Conservation (phyloP, 164 flowering plant species). For the Chimonanthus praecox region DNA sequence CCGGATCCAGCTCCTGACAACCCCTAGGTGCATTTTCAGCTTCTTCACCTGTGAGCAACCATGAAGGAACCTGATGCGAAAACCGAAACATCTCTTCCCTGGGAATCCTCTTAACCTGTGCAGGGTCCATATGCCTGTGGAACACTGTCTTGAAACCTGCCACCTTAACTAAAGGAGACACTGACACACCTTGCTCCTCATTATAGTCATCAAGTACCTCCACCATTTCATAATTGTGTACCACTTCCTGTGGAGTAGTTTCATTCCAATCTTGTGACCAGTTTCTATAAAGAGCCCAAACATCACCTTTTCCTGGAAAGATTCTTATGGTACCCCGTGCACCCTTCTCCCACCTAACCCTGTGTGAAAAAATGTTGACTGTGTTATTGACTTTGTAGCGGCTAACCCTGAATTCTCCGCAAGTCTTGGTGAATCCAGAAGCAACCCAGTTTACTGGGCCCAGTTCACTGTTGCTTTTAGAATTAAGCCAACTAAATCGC, state of each 20-base stretch:
- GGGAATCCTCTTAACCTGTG: slow-evolving; percentile 39
- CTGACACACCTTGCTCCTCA: slow-evolving; percentile 46
- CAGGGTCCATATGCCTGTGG: slow-evolving; percentile 55
- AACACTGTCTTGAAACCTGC: slow-evolving; percentile 72
- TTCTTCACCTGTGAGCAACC: slow-evolving; percentile 64
- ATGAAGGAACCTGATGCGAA: slow-evolving; percentile 73
- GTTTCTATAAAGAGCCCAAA: slow-evolving; percentile 72
- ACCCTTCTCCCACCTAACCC: slow-evolving; percentile 55
- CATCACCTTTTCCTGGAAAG: slow-evolving; percentile 58
- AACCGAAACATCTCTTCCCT: slow-evolving; percentile 65
- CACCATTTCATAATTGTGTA: slow-evolving; percentile 71
- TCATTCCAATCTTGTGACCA: slow-evolving; percentile 80
- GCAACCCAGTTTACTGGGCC: slow-evolving; percentile 58
- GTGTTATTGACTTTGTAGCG: slow-evolving; percentile 34
- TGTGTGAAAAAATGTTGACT: slow-evolving; percentile 67
- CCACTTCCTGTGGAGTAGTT: slow-evolving; percentile 51
- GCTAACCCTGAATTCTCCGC: slow-evolving; percentile 72
- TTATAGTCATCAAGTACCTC: slow-evolving; percentile 60
- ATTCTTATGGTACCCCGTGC: slow-evolving; percentile 45
- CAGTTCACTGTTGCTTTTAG: slow-evolving; percentile 51
- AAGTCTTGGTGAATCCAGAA: slow-evolving; percentile 61
- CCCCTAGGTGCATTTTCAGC: slow-evolving; percentile 59
- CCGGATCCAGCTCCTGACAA: slow-evolving; percentile 75
- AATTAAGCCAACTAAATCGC: slow-evolving; percentile 64
- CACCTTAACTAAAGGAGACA: slow-evolving; percentile 61